phyloP scores from a whole-genome alignment of 2,329 filamentous ascomycete genomes.

The Zymoseptoria passerinii region DNA sequence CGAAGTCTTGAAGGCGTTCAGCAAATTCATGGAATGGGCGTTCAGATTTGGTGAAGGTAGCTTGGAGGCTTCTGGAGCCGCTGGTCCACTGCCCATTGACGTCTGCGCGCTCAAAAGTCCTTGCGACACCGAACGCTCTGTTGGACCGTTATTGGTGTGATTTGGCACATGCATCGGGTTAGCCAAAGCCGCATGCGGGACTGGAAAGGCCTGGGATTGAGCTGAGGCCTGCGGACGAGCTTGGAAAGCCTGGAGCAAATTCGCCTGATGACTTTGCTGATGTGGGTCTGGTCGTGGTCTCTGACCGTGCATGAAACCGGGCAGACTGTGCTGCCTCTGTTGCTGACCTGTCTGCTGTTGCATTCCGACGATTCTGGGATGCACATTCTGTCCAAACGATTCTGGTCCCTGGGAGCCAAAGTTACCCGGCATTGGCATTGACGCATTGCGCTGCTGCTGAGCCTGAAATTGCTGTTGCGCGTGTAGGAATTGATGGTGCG shows the following conservation, averaged over 20 bases:
- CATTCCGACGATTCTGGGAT: slow-evolving; percentile 16
- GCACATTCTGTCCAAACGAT: slow-evolving; percentile 11
- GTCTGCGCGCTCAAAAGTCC: slow-evolving; percentile 22
- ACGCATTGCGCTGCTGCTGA: slow-evolving; percentile 18
- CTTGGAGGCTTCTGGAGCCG: slow-evolving; percentile 48
- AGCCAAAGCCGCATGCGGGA: background rate
- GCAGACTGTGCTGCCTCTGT: slow-evolving; percentile 19
- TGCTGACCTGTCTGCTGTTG: slow-evolving; percentile 20
- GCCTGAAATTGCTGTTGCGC: slow-evolving; percentile 29
- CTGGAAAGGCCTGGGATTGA: background rate
- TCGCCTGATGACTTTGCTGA: slow-evolving; percentile 1
- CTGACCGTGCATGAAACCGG: slow-evolving; percentile 3
- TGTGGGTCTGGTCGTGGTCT: slow-evolving; percentile 1
- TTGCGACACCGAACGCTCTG: slow-evolving; percentile 11
- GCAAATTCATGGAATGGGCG: slow-evolving; percentile 48
- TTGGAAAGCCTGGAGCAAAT: slow-evolving; percentile 3
- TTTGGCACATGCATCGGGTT: background rate
- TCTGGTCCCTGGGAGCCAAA: slow-evolving; percentile 1
- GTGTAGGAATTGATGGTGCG: slow-evolving; percentile 39
- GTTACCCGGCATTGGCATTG: slow-evolving; percentile 9
- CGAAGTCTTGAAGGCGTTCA: slow-evolving; percentile 48
- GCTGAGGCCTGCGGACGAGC: background rate
- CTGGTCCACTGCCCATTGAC: slow-evolving; percentile 33
- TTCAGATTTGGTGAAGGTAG: slow-evolving; percentile 52
- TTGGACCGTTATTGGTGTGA: background rate